phyloP scores from a whole-genome alignment of 306 rosid species.

The Gastrolobium villosum region DNA sequence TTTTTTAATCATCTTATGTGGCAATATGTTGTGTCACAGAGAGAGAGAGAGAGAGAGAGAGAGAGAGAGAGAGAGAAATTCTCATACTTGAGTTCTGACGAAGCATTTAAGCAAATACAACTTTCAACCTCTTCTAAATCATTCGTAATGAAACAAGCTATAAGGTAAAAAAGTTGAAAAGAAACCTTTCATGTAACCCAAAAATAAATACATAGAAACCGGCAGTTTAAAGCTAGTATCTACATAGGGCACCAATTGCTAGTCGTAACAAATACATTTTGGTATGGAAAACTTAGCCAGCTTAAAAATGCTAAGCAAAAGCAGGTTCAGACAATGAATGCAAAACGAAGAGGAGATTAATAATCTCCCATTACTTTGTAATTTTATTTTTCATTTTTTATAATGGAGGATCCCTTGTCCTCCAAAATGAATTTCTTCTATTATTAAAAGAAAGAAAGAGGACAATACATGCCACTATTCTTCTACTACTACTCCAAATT shows the following conservation, averaged over 20 bases:
- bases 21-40: not conserved
- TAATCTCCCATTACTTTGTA: not conserved
- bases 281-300: constrained; percentile 27
- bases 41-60: no score
- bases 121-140: constrained; percentile 17
- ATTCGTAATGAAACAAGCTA: constrained; percentile 12
- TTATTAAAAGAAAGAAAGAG: not conserved
- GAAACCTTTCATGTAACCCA: not conserved
- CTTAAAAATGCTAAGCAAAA: constrained; percentile 12
- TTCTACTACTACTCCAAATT: constrained; percentile 8
- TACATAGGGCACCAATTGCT: not conserved
- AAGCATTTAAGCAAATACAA: constrained; percentile 20
- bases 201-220: constrained; percentile 3
- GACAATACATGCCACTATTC: not conserved
- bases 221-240: constrained; percentile 11
- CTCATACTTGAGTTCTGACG: not conserved
- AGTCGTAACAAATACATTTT: constrained; percentile 27
- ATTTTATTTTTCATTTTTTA: not conserved
- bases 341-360: not conserved
- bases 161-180: constrained; percentile 1
- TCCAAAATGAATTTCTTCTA: constrained; percentile 1
- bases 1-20: not conserved
- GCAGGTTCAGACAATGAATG: not conserved
- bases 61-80: not conserved
- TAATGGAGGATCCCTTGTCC: not conserved